Percentiles rank a stretch among this genome's conserved stretches.
phyloP scores from a whole-genome alignment of 164 flowering plant genomes.

The Cinnamomum chago region DNA sequence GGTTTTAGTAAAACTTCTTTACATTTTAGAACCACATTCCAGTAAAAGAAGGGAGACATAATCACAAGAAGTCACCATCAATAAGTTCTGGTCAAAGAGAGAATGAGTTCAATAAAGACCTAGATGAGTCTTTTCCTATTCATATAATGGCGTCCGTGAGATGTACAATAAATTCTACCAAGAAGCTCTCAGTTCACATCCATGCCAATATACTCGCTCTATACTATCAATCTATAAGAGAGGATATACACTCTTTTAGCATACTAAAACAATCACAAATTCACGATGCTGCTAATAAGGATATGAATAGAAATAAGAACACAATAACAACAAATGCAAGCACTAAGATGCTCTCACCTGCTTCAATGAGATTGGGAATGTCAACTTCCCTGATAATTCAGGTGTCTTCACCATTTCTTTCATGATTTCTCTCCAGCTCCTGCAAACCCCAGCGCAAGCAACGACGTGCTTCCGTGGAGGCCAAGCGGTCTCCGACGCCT shows the following conservation, averaged over 20 bases:
- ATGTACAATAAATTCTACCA: not conserved
- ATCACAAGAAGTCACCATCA: too few species aligned
- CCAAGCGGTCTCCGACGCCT: conserved; percentile 69
- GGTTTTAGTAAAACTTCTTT: too few species aligned
- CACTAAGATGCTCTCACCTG: conserved; percentile 46
- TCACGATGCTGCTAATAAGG: not conserved
- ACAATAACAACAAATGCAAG: not conserved
- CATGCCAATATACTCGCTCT: not conserved
- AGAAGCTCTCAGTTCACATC: not conserved
- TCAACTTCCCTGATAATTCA: conserved; percentile 59
- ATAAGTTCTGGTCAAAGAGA: not conserved
- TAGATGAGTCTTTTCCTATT: not conserved
- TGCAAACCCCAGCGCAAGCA: conserved; percentile 85
- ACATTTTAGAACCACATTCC: too few species aligned
- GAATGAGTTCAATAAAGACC: not conserved
- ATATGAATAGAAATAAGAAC: not conserved
- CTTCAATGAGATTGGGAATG: conserved; percentile 83
- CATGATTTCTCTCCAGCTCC: conserved; percentile 67
- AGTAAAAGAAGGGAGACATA: too few species aligned
- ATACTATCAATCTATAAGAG: too few species aligned
- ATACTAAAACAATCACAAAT: not conserved
- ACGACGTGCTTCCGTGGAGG: conserved; percentile 67
- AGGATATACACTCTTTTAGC: not conserved
- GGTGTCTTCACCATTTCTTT: conserved; percentile 75
- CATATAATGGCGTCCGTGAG: not conserved